phyloP scores from a whole-genome alignment of 768 basidiomycete species.

The Russula brevipes region DNA sequence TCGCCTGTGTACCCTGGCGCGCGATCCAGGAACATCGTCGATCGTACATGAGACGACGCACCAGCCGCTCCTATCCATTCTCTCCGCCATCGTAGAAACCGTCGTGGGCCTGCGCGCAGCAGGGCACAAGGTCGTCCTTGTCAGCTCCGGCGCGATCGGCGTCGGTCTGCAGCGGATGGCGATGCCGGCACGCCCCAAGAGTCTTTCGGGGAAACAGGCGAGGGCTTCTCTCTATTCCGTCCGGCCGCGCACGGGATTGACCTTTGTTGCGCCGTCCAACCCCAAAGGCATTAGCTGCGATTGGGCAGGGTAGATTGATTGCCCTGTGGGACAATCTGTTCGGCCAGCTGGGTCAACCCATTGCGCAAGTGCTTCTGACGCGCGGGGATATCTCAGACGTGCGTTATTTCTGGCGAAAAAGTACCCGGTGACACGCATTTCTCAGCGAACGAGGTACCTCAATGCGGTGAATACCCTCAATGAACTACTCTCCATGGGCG shows the following conservation, averaged over 20 bases:
- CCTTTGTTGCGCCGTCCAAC: neutral
- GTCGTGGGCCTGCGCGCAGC: constrained; percentile 68
- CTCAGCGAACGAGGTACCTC: constrained; percentile 85
- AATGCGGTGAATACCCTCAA: constrained; percentile 96
- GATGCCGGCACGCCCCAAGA: constrained; percentile 72
- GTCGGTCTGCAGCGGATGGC: constrained; percentile 93
- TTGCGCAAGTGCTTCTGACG: constrained; percentile 91
- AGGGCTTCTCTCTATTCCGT: constrained; percentile 26
- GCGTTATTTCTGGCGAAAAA: constrained; percentile 27
- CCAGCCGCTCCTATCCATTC: constrained; percentile 82
- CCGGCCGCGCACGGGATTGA: neutral
- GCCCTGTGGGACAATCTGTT: constrained; percentile 98
- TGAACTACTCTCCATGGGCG: constrained; percentile 87
- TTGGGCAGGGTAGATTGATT: constrained; percentile 94
- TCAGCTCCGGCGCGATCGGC: constrained; percentile 96
- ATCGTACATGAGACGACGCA: constrained; percentile 95
- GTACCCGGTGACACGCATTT: neutral
- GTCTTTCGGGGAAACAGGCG: constrained; percentile 87
- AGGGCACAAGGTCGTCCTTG: constrained; percentile 93
- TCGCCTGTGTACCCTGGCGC: neutral
- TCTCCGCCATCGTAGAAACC: constrained; percentile 90
- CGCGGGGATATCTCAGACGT: constrained; percentile 98
- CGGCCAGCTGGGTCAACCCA: constrained; percentile 87
- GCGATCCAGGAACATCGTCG: constrained; percentile 75
- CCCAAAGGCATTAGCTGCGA: constrained; percentile 83